Evolutionary conservation across 352 stramenopile genomes (phyloP).

Genomic region (Pythium dissotocum): DNA sequence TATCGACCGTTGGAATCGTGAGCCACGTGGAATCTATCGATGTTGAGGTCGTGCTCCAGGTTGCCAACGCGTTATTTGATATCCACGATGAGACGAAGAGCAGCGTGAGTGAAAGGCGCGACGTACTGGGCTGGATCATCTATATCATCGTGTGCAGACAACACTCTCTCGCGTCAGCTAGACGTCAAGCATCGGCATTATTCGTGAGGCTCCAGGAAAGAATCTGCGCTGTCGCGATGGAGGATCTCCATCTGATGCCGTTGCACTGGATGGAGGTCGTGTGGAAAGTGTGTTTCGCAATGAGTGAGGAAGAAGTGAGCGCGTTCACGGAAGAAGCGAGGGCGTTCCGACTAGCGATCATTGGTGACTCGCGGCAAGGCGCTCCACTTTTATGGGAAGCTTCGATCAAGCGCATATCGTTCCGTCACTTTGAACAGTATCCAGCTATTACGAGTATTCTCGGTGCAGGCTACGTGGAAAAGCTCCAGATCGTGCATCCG

Average conservation of each 20-base stretch:
- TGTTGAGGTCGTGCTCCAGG: neutral
- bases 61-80: neutral
- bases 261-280: conserved; percentile 53
- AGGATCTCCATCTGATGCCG: conserved; percentile 50
- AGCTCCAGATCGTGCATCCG: conserved; percentile 12
- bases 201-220: conserved; percentile 15
- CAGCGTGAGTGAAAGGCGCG: neutral
- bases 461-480: neutral
- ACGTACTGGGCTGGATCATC: conserved; percentile 18
- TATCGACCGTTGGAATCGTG: conserved; percentile 8
- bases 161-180: conserved; percentile 21
- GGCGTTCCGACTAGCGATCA: conserved; percentile 4
- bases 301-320: conserved; percentile 42
- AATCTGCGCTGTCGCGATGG: conserved; percentile 34
- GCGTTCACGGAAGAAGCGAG: conserved; percentile 36
- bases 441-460: conserved; percentile 7
- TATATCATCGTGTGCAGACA: conserved; percentile 38
- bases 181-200: neutral
- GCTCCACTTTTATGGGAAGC: conserved; percentile 1
- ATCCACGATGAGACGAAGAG: neutral
- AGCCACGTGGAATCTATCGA: conserved; percentile 11
- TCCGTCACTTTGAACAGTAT: conserved; percentile 18
- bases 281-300: conserved; percentile 52
- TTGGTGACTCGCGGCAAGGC: neutral
- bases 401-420: conserved; percentile 5